Percentiles rank a stretch among this genome's conserved stretches.
Conservation (phyloP, 805 yeast genomes). For the Suhomyces prunicola region DNA sequence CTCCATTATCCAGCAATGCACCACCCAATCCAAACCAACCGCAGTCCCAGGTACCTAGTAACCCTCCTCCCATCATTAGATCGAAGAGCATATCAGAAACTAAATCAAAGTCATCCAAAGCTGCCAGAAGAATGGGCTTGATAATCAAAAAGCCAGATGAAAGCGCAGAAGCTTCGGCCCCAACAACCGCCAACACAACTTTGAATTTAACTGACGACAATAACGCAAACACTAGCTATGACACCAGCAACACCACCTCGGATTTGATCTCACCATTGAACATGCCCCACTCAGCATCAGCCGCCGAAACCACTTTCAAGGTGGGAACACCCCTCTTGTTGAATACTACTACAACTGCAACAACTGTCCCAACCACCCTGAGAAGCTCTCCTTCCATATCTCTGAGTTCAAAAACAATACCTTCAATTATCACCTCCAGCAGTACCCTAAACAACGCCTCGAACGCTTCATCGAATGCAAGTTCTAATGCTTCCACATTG, state of each 20-base stretch:
- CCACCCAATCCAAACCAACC: slow-evolving; percentile 3
- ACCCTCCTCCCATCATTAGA: slow-evolving; percentile 20
- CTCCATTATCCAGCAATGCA: not conserved
- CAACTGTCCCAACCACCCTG: slow-evolving; percentile 11
- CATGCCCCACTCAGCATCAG: slow-evolving; percentile 25
- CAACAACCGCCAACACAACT: not conserved
- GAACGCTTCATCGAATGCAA: slow-evolving; percentile 1
- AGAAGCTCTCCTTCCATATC: slow-evolving; percentile 6
- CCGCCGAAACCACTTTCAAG: slow-evolving; percentile 13
- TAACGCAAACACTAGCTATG: not conserved
- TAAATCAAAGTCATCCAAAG: slow-evolving; percentile 50
- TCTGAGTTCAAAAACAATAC: not conserved
- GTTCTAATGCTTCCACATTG: slow-evolving; percentile 3
- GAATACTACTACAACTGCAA: slow-evolving; percentile 11
- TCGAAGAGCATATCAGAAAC: slow-evolving; percentile 36
- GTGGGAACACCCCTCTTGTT: slow-evolving; percentile 13
- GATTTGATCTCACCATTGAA: slow-evolving; percentile 7
- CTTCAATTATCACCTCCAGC: not conserved
- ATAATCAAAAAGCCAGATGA: slow-evolving; percentile 45
- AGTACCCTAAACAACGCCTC: not conserved
- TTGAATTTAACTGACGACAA: not conserved
- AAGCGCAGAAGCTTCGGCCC: not conserved
- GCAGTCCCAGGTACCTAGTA: slow-evolving; percentile 2
- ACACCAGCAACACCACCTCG: not conserved
- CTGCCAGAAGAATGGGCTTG: slow-evolving; percentile 75